Conservation (phyloP, 1,284 basidiomycete genomes). For the Sporisorium exsertum region DNA sequence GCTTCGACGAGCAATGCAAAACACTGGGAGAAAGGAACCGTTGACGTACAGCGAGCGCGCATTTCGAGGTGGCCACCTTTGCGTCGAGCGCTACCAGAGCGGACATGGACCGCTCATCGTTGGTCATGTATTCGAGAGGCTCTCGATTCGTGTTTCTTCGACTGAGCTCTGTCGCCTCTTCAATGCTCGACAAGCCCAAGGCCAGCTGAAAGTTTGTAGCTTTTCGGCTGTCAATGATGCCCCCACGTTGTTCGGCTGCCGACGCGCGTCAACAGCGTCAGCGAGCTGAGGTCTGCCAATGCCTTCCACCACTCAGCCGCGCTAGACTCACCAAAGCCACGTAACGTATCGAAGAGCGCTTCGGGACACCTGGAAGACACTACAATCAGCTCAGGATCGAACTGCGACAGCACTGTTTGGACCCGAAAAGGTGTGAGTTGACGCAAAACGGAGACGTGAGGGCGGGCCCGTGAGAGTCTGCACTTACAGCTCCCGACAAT, state of each 20-base stretch:
- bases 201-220: conserved; percentile 30
- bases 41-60: conserved; percentile 31
- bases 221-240: conserved; percentile 13
- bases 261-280: neutral
- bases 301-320: neutral
- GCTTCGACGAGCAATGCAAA: too few species aligned
- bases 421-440: neutral
- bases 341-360: conserved; percentile 19
- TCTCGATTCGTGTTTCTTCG: neutral
- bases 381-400: conserved; percentile 30
- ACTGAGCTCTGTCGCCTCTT: conserved; percentile 18
- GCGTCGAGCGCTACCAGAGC: conserved; percentile 26
- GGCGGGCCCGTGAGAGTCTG: neutral
- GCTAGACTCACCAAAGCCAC: conserved; percentile 17
- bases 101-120: conserved; percentile 13
- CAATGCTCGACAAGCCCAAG: conserved; percentile 29
- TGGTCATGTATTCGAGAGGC: neutral
- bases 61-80: conserved; percentile 28
- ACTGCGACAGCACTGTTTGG: conserved; percentile 36
- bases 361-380: conserved; percentile 31
- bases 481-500: conserved; percentile 34
- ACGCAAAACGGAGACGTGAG: neutral
- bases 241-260: conserved; percentile 22
- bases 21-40: neutral
- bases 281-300: neutral